Conservation (phyloP, 2,329 filamentous ascomycete species). For the Penicillium sp. region DNA sequence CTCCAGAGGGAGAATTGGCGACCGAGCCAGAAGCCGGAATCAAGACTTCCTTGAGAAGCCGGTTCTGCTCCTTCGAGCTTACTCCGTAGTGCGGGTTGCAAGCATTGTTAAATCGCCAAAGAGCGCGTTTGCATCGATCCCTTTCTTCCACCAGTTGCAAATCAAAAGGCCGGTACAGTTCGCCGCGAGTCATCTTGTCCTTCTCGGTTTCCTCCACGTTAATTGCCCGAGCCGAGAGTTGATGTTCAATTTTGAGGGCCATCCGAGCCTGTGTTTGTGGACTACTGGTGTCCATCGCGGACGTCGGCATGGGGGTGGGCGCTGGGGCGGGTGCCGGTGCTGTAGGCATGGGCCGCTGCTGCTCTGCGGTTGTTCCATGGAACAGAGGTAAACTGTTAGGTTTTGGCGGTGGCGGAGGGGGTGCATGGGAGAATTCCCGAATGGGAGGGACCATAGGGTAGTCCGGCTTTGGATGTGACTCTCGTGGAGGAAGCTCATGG, state of each 20-base stretch:
- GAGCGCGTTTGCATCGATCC: conserved; percentile 78
- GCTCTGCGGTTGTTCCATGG: conserved; percentile 35
- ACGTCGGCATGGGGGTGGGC: neutral
- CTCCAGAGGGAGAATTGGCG: conserved; percentile 55
- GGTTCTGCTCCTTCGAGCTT: conserved; percentile 54
- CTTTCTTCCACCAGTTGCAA: conserved; percentile 79
- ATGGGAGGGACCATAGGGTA: conserved; percentile 48
- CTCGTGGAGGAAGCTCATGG: conserved; percentile 46
- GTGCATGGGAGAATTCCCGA: conserved; percentile 43
- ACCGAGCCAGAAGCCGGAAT: conserved; percentile 37
- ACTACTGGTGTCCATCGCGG: conserved; percentile 43
- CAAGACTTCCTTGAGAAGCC: conserved; percentile 45
- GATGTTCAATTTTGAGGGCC: conserved; percentile 48
- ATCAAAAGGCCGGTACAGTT: conserved; percentile 78
- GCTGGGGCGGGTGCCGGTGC: conserved; percentile 8
- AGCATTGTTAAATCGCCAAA: conserved; percentile 85
- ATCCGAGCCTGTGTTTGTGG: conserved; percentile 50
- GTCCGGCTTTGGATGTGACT: conserved; percentile 43
- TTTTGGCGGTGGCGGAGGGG: conserved; percentile 42
- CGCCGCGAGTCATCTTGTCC: conserved; percentile 83
- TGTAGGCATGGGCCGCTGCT: conserved; percentile 43
- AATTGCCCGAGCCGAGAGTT: conserved; percentile 43
- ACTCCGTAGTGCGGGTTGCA: conserved; percentile 74
- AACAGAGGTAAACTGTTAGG: conserved; percentile 40
- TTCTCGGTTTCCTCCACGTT: conserved; percentile 68